Base-by-base conservation (phyloP, 139 green algal genomes). In the Coccomyxa sp. region DNA sequence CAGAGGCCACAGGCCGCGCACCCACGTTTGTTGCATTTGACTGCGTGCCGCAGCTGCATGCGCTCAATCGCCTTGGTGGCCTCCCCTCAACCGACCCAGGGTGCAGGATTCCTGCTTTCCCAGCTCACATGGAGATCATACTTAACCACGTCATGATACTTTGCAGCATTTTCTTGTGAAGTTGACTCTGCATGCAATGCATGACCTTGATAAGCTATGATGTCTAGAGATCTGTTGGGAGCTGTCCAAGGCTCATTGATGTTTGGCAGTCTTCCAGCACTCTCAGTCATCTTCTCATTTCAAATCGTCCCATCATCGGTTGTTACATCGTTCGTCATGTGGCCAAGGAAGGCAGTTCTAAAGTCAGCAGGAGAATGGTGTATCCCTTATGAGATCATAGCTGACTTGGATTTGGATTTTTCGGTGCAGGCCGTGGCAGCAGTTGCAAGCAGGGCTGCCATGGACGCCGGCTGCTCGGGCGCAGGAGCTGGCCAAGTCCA, bases 401-500 rank as follows among this genome's bases (percentile, higher is more conserved):
- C 23, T 13, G 23, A 66, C 28, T 60, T 27, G 7, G 7, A 60
- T 18, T 60, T 27, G 7, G 7, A 60, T 18, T 60, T 45, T 23
- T 25, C 32, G 10, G 51, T 60, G 82, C 59, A 85, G 76, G 71
- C 23, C n/a, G 0, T 76, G 31, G 82, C 76, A 71, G 32, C 76
- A 85, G 76, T 18, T 67, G 31, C 60, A 78, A 38, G 82, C 27
- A 28, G 23, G 10, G 82, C 81, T 85, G 71, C 76, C 32, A 0
- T 81, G 63, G 60, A 81, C 57, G 25, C 16, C 27, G 31, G n/a
- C 59, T 23, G 82, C 57, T 0, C 87, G 90, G 68, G 87, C 79
- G 18, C 75, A 77, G 28, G 85, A 90, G 76, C 77, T 92, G 25
- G 16, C 88, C 58, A n/a, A 82, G n/a, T 90, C 77, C 4, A 45